These are phyloP conservation scores for Colletotrichum falcatum DNA, from an alignment of 2,329 filamentous ascomycete species.

Conservation along the genomic window DNA sequence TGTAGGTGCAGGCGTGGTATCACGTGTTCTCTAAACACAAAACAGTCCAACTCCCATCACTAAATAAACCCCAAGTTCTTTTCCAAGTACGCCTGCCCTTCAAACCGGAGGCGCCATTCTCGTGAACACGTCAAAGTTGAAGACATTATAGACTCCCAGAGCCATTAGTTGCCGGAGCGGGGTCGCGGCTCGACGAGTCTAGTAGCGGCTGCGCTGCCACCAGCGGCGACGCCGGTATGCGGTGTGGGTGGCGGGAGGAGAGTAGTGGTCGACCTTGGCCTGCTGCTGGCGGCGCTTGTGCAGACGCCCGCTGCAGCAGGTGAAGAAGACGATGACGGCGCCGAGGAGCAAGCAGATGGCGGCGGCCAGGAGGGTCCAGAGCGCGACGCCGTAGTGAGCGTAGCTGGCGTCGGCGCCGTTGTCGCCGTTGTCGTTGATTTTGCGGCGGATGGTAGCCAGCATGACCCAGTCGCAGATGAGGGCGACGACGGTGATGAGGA, in stretches of 20 bases:
- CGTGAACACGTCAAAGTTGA: not conserved
- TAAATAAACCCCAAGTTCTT: not conserved
- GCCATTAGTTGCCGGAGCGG: not conserved
- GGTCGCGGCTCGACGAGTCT: not conserved
- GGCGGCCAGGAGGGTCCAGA: conserved; percentile 70
- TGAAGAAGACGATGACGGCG: conserved; percentile 69
- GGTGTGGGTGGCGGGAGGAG: conserved; percentile 38
- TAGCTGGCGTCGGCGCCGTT: conserved; percentile 49
- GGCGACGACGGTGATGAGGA: conserved; percentile 60
- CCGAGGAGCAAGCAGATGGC: conserved; percentile 67
- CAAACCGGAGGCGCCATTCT: conserved; percentile 1
- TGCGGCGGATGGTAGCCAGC: conserved; percentile 65
- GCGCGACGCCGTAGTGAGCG: conserved; percentile 68
- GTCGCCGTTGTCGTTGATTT: conserved; percentile 65
- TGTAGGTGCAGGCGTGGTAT: conserved; percentile 36
- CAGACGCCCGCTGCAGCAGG: conserved; percentile 67
- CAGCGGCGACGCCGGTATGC: conserved; percentile 37
- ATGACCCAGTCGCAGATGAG: conserved; percentile 69
- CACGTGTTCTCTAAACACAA: conserved; percentile 16
- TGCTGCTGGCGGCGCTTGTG: conserved; percentile 50
- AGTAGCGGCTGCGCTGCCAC: conserved; percentile 42
- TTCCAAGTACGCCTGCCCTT: conserved; percentile 7
- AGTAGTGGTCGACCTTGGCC: conserved; percentile 47
- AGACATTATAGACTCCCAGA: not conserved
- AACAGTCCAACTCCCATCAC: conserved; percentile 6